phyloP scores from a whole-genome alignment of 495 filamentous ascomycete genomes.

The Xylaria bambusicola region DNA sequence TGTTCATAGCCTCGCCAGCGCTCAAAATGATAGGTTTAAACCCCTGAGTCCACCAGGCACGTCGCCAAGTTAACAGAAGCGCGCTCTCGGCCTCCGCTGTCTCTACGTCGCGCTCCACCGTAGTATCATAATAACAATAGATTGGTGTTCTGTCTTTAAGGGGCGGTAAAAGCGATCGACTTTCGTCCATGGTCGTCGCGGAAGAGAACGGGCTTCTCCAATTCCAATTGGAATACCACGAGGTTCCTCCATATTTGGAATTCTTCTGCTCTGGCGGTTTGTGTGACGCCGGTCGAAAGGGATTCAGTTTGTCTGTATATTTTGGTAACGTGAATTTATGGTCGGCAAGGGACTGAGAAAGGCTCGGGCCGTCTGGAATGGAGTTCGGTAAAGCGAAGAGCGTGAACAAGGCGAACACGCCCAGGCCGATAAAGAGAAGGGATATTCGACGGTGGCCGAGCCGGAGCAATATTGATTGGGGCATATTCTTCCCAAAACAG shows the following conservation, averaged over 20 bases:
- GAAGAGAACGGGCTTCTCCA: constrained; percentile 88
- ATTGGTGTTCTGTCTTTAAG: constrained; percentile 71
- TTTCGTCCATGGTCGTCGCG: constrained; percentile 80
- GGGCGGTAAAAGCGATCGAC: constrained; percentile 82
- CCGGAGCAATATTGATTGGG: constrained; percentile 38
- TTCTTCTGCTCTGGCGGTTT: constrained; percentile 72
- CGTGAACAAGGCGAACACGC: constrained; percentile 47
- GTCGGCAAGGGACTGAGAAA: constrained; percentile 39
- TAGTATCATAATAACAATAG: constrained; percentile 88
- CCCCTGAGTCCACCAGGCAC: constrained; percentile 92
- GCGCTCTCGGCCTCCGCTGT: constrained; percentile 71
- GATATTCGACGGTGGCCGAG: constrained; percentile 47
- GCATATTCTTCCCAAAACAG: not conserved
- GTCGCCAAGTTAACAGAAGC: constrained; percentile 82
- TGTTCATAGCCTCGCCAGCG: constrained; percentile 79
- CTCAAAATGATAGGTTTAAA: constrained; percentile 84
- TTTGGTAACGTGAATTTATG: constrained; percentile 46
- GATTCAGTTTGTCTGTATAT: constrained; percentile 45
- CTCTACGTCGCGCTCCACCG: constrained; percentile 59
- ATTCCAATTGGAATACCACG: constrained; percentile 85
- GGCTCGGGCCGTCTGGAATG: constrained; percentile 40
- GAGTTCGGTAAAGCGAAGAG: constrained; percentile 51
- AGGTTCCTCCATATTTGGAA: constrained; percentile 73
- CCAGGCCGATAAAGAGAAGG: constrained; percentile 44
- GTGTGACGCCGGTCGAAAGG: constrained; percentile 72